Conservation (phyloP, 495 filamentous ascomycete species). For the Penicillium crystallinum region DNA sequence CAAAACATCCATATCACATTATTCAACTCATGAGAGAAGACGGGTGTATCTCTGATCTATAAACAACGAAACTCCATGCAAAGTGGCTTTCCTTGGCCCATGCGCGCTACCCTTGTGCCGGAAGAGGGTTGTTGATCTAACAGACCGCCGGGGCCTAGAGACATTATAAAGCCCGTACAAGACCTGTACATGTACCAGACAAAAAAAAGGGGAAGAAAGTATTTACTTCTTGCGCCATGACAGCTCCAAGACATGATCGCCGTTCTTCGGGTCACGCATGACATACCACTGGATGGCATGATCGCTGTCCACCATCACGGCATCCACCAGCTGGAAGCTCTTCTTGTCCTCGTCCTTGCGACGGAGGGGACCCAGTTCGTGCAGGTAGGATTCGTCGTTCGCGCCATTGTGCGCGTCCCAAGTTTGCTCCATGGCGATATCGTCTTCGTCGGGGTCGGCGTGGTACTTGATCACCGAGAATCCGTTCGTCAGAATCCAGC, state of each 20-base stretch:
- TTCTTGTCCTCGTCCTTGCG: slow-evolving; percentile 35
- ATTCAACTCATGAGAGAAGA: slow-evolving; percentile 15
- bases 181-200: slow-evolving; percentile 1
- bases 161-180: slow-evolving; percentile 11
- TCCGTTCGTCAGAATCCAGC: slow-evolving; percentile 54
- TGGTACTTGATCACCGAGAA: slow-evolving; percentile 51
- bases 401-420: slow-evolving; percentile 42
- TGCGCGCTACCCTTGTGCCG: no score
- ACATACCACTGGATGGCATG: slow-evolving; percentile 40
- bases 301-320: slow-evolving; percentile 23
- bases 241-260: slow-evolving; percentile 38
- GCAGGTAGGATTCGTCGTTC: slow-evolving; percentile 34
- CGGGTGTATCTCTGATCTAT: slow-evolving; percentile 24
- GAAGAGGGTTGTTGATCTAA: slow-evolving; percentile 9
- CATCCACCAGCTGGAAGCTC: slow-evolving; percentile 32
- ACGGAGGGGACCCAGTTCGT: slow-evolving; percentile 40
- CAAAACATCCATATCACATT: slow-evolving; percentile 19
- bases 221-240: slow-evolving; percentile 35
- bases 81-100: slow-evolving; percentile 14
- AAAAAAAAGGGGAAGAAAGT: slow-evolving; percentile 1
- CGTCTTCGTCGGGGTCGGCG: slow-evolving; percentile 23
- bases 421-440: slow-evolving; percentile 42
- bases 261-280: slow-evolving; percentile 27
- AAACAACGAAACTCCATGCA: slow-evolving; percentile 23
- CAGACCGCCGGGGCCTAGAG: not conserved